Evolutionary conservation across 2,329 filamentous ascomycete species (phyloP).

Genomic region (Colletotrichum euphorbiae): DNA sequence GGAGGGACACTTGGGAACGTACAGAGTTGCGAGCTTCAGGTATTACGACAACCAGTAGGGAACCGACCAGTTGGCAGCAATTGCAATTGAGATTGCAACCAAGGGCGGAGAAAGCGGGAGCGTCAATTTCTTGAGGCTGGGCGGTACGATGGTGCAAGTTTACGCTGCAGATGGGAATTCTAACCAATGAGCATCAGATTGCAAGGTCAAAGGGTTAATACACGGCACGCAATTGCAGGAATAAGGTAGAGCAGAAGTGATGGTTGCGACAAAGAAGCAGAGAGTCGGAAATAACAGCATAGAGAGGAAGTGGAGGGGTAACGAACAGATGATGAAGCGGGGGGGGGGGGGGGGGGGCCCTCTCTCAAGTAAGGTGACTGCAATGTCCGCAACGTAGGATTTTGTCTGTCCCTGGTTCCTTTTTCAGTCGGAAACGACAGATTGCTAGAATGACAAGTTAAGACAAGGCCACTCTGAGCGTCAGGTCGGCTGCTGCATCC

Average conservation of each 20-base stretch:
- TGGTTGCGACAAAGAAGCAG: constrained; percentile 21
- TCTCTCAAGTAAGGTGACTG: neutral
- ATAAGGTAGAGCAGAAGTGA: neutral
- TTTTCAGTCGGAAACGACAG: constrained; percentile 27
- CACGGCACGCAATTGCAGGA: constrained; percentile 10
- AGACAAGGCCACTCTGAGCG: neutral
- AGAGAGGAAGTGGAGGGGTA: constrained; percentile 17
- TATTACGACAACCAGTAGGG: constrained; percentile 15
- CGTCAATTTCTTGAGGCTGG: constrained; percentile 32
- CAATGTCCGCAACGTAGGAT: constrained; percentile 15
- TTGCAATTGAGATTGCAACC: constrained; percentile 11
- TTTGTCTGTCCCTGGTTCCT: constrained; percentile 3
- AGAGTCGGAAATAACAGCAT: constrained; percentile 13
- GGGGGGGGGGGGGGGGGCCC: constrained; percentile 4
- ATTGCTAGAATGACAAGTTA: constrained; percentile 12
- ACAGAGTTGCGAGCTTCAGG: constrained; percentile 8
- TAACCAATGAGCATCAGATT: constrained; percentile 28
- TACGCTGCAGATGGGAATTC: constrained; percentile 23
- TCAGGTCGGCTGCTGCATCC: constrained; percentile 23
- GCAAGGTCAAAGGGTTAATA: constrained; percentile 31
- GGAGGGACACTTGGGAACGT: constrained; percentile 13
- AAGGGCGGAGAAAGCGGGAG: constrained; percentile 26
- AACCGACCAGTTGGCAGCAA: constrained; percentile 11
- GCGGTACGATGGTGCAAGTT: constrained; percentile 34
- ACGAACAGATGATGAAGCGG: constrained; percentile 31